Evolutionary conservation across 2,329 filamentous ascomycete genomes (phyloP).

Genomic region (Paraconiothyrium sp.): DNA sequence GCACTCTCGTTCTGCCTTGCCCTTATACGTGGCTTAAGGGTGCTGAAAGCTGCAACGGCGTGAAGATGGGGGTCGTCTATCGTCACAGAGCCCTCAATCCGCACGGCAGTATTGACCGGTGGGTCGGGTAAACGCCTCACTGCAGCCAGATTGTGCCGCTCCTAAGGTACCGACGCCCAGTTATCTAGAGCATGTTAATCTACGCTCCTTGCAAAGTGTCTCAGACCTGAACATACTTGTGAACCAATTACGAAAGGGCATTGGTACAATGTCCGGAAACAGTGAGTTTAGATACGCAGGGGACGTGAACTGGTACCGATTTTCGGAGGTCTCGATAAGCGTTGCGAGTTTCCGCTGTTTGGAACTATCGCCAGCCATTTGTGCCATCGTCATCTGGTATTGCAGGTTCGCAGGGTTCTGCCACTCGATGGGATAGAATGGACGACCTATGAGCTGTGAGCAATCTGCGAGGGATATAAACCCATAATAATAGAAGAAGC

Average conservation of each 20-base stretch:
- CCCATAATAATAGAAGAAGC: not conserved
- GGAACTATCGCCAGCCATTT: constrained; percentile 40
- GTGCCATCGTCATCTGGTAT: constrained; percentile 58
- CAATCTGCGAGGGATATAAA: constrained; percentile 21
- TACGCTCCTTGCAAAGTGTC: not conserved
- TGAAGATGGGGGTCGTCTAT: too few relatives aligned
- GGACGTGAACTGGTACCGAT: constrained; percentile 71
- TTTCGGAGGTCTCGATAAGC: constrained; percentile 73
- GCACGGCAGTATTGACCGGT: not conserved
- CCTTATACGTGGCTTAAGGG: not conserved
- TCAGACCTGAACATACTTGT: constrained; percentile 15
- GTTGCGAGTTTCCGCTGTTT: constrained; percentile 61
- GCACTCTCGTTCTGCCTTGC: not conserved
- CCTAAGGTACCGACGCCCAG: constrained; percentile 47
- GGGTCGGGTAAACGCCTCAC: not conserved
- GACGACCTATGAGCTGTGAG: constrained; percentile 30
- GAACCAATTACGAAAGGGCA: constrained; percentile 53
- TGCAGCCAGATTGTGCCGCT: not conserved
- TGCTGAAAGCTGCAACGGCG: not conserved
- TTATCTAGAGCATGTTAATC: constrained; percentile 25
- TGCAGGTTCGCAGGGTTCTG: constrained; percentile 60
- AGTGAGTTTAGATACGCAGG: constrained; percentile 65
- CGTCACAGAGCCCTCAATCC: too few relatives aligned
- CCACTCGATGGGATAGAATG: constrained; percentile 49
- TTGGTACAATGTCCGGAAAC: constrained; percentile 50